Evolutionary conservation across 495 filamentous ascomycete genomes (phyloP).

Genomic region (Penicillium canescens): DNA sequence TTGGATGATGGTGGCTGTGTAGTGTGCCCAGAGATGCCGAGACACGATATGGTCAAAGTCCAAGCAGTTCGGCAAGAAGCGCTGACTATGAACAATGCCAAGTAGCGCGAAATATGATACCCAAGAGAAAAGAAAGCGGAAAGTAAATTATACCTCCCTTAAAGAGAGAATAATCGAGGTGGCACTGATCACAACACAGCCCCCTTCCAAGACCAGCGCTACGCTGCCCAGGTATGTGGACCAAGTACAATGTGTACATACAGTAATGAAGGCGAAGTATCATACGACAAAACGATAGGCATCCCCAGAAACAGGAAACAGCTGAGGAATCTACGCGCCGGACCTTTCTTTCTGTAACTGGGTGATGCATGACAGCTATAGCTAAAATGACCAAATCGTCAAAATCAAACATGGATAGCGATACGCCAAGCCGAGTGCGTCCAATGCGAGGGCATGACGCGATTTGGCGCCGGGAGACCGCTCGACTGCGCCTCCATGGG

Average conservation of each 20-base stretch:
- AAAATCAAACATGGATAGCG: neutral
- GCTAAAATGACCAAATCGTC: neutral
- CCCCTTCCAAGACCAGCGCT: neutral
- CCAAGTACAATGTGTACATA: no score
- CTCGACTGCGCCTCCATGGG: neutral
- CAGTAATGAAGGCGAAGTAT: neutral
- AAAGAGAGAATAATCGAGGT: neutral
- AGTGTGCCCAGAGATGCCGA: conserved; percentile 10
- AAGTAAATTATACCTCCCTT: neutral
- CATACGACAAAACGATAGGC: neutral
- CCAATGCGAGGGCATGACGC: neutral
- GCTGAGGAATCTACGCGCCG: conserved; percentile 10
- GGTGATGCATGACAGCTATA: neutral
- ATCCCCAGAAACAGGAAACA: neutral
- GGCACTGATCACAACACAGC: conserved; percentile 1
- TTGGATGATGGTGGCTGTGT: conserved; percentile 5
- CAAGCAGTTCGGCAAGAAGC: conserved; percentile 1
- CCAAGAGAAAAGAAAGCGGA: neutral
- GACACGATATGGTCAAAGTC: neutral
- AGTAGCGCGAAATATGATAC: neutral
- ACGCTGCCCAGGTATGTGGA: no score
- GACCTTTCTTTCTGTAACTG: conserved; percentile 1
- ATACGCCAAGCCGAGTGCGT: neutral
- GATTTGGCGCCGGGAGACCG: conserved; percentile 1
- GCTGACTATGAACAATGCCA: neutral